phyloP scores from a whole-genome alignment of 2,329 filamentous ascomycete species.

The Rosellinia necatrix region DNA sequence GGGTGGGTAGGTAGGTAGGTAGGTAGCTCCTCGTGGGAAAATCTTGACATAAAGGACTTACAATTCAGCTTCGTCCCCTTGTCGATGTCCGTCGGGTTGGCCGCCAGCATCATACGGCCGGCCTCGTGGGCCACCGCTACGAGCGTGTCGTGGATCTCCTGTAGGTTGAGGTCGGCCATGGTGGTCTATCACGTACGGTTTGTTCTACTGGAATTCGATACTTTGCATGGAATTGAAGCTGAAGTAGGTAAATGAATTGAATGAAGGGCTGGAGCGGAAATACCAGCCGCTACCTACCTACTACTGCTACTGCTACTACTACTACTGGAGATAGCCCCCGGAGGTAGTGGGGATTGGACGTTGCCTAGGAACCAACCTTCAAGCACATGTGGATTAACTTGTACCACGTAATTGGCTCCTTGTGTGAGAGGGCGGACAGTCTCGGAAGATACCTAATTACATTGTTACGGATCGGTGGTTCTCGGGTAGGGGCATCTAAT shows the following conservation, averaged over 20 bases:
- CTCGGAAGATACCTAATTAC: not conserved
- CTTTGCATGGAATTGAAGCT: not conserved
- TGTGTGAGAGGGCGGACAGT: not conserved
- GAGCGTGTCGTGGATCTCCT: conserved; percentile 65
- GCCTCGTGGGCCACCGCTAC: conserved; percentile 65
- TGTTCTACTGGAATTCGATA: no score
- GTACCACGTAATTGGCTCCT: conserved; percentile 15
- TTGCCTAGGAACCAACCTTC: conserved; percentile 3
- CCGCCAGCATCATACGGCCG: conserved; percentile 66
- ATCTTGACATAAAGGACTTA: conserved; percentile 42
- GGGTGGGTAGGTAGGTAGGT: no score
- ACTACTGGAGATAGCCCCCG: no score
- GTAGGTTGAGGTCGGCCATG: conserved; percentile 63
- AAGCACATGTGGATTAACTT: conserved; percentile 16
- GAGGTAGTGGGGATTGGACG: no score
- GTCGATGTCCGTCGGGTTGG: conserved; percentile 62
- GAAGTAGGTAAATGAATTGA: no score
- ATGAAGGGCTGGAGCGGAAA: no score
- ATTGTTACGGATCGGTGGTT: not conserved
- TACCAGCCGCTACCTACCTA: no score
- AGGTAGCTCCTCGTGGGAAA: conserved; percentile 3
- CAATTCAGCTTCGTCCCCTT: conserved; percentile 69
- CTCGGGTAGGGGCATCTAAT: no score
- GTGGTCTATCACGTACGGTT: conserved; percentile 1
- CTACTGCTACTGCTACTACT: no score